Evolutionary conservation across 106 monocot genomes (phyloP).

Genomic region (Alisma plantagoaquatica): DNA sequence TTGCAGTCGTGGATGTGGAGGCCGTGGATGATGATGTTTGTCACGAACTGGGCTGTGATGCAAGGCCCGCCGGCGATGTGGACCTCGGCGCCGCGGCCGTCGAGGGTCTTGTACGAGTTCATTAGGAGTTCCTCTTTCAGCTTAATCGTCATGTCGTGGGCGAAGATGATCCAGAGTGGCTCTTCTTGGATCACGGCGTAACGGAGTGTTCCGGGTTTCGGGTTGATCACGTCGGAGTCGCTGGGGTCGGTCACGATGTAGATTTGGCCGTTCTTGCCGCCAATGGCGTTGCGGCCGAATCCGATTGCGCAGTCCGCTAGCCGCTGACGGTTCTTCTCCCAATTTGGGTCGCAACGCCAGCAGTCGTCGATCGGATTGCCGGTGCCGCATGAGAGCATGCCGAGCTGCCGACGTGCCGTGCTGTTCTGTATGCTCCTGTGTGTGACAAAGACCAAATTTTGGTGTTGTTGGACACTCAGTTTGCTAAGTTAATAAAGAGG

Average conservation of each 20-base stretch:
- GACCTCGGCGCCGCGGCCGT: slow-evolving; percentile 11
- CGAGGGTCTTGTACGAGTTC: slow-evolving; percentile 11
- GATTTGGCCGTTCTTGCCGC: slow-evolving; percentile 12
- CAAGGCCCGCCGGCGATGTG: slow-evolving; percentile 16
- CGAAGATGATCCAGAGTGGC: slow-evolving; percentile 14
- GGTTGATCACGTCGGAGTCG: slow-evolving; percentile 12
- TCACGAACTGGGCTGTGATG: slow-evolving; percentile 10
- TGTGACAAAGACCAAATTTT: too few species aligned
- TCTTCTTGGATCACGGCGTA: slow-evolving; percentile 17
- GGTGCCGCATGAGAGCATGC: slow-evolving; percentile 14
- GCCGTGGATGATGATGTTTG: slow-evolving; percentile 15
- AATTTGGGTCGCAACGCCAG: slow-evolving; percentile 24
- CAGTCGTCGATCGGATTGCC: slow-evolving; percentile 28
- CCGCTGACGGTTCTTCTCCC: slow-evolving; percentile 15
- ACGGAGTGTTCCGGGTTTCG: slow-evolving; percentile 19
- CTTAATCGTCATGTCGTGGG: slow-evolving; percentile 8
- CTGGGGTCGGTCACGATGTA: slow-evolving; percentile 17
- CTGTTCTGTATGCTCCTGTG: slow-evolving; percentile 11
- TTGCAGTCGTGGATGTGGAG: slow-evolving; percentile 22
- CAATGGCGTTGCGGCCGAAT: slow-evolving; percentile 22
- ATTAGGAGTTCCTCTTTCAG: slow-evolving; percentile 11
- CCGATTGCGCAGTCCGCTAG: slow-evolving; percentile 21
- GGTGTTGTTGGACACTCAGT: too few species aligned
- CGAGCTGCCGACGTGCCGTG: slow-evolving; percentile 7
- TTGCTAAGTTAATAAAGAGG: too few species aligned